Base-by-base conservation (phyloP, 1,284 basidiomycete species). In the Pholiota adiposa region DNA sequence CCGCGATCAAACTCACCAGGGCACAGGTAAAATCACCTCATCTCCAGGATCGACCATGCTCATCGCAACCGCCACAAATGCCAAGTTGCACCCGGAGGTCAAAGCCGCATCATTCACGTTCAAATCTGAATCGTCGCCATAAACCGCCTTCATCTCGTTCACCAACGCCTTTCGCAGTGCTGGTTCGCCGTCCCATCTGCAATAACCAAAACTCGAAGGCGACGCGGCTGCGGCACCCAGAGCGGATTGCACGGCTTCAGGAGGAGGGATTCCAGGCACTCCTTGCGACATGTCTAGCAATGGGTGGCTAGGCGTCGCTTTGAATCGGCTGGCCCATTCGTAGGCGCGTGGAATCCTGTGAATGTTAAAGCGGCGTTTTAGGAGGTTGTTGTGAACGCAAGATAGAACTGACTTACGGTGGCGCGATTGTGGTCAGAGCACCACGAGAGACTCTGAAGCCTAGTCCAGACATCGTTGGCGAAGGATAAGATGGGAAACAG, bases 221-320 rank as follows among this genome's bases (percentile, higher is more conserved):
- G 82, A 80, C 0, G 78, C 74, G 0, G 86, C 76, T 0, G 80
- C 77, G 4, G 69, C 67, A 0, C 77, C 79, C 1, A 94, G 72
- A 0, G 83, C 82, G 0, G 79, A 70, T 33, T 87, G 80, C 11
- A 94, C 76, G 0, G 67, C 48, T 1, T 74, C 65, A 1, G 87
- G 83, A 0, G 93, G 92, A 0, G 87, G 84, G 0, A 77, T 77
- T 2, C 88, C 87, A 0, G 92, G 93, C 0, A 88, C 86, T 25
- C 90, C 90, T 72, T 93, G 92, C 0, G 89, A 88, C 77, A 94
- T 87, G 70, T 93, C 88, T 6, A 94, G 79, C 0, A 93, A 74
- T 0, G 86, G 87, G 1, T 73, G 77, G 18, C 62, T 71, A 11
- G 71, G 71, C 0, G 79, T 80, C 0, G 79, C 69, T 4, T 66